phyloP scores from a whole-genome alignment of 306 rosid genomes.

The Dryas octopetala region DNA sequence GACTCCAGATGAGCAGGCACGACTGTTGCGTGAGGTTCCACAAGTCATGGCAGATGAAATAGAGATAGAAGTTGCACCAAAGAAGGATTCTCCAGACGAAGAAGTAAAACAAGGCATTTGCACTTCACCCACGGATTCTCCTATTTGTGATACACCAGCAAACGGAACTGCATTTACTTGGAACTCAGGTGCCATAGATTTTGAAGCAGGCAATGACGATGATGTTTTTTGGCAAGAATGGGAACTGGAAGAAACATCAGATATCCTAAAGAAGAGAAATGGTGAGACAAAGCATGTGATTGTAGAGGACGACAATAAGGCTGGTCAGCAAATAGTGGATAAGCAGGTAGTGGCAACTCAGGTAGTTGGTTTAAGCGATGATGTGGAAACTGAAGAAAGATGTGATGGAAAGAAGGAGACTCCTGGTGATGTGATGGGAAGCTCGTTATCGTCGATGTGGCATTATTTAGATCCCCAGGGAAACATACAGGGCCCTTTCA shows the following conservation, averaged over 20 bases:
- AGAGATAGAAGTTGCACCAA: conserved; percentile 39
- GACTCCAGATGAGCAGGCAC: conserved; percentile 58
- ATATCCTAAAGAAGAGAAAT: background rate
- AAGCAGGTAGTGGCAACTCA: conserved; percentile 24
- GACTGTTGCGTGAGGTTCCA: conserved; percentile 64
- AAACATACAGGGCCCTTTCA: conserved; percentile 70
- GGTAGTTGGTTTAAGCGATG: conserved; percentile 62
- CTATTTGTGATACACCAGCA: conserved; percentile 29
- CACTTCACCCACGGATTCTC: conserved; percentile 46
- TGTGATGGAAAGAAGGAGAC: conserved; percentile 21
- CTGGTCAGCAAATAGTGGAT: conserved; percentile 14
- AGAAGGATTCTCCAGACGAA: conserved; percentile 33
- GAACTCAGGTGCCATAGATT: conserved; percentile 26
- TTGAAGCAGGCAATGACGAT: conserved; percentile 30
- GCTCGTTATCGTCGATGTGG: conserved; percentile 38
- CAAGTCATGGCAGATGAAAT: conserved; percentile 57
- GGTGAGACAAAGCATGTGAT: conserved; percentile 19
- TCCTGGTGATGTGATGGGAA: conserved; percentile 22
- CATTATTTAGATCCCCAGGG: conserved; percentile 74
- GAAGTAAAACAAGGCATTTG: conserved; percentile 28
- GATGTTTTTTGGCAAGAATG: conserved; percentile 28
- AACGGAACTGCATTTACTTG: conserved; percentile 27
- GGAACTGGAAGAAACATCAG: conserved; percentile 24
- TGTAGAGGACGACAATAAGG: conserved; percentile 21
- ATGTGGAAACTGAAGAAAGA: conserved; percentile 36